Evolutionary conservation across 345 rosid species (phyloP), one percentile per base, ranked within the genome.

Genomic region (Sonneratia caseolaris): DNA sequence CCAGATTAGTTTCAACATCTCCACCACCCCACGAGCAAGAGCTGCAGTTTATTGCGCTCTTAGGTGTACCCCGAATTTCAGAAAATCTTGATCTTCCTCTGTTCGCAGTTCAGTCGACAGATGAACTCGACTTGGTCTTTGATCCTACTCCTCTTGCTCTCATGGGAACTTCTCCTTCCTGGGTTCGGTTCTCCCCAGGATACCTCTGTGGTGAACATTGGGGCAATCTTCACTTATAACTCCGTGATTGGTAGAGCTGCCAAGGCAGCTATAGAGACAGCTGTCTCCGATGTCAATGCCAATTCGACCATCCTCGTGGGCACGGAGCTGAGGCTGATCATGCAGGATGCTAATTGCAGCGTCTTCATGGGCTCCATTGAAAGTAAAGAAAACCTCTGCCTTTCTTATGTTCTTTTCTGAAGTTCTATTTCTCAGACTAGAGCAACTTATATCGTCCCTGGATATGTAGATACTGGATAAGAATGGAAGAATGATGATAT

Each of bases 241-340:
- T 89, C 98, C 5, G 87, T 87, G 15, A 87, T 93, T 37, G 98
- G 98, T 70, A 85, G 84, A 76, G 90, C 84, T 76, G 91, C 96
- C 72, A 89, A 82, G 83, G 76, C 79, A 59, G 94, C 98, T 3
- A 86, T 93, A 6, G 83, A 83, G 65, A 85, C 86, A 40, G 97
- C 96, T 4, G 80, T 83, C 0, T 70, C 81, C 40, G 97, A 87
- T 80, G 82, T 93, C 69, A 93, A 91, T 49, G 76, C 76, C 43
- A 81, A 85, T 67, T 65, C 79, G 35, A 76, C 56, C 38, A 71
- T 89, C 77, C 94, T 93, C 51, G 78, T 70, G 70, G 92, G 82
- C 69, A 88, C 86, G 2, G 64, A 82, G 75, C 77, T 93, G 74
- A 75, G 59, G 61, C 65, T 91, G 76, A 2, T 73, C 24, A 77